These are phyloP conservation scores for Sarcodon aspratus DNA, from an alignment of 768 basidiomycete genomes.

Conservation along the genomic window DNA sequence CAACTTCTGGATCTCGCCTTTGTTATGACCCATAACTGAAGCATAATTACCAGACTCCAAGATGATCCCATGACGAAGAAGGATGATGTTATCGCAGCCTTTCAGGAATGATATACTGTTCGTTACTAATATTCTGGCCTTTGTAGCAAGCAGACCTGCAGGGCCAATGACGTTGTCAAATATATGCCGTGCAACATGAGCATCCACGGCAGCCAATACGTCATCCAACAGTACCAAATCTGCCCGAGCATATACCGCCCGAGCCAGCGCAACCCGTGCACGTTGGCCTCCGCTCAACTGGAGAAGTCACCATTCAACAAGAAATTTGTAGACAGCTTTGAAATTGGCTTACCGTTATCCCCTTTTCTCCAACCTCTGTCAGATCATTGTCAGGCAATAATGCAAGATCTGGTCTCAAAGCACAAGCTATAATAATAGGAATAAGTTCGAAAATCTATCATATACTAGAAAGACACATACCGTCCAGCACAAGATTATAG, in stretches of 20 bases:
- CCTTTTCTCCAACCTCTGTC: constrained; percentile 82
- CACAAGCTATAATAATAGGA: constrained; percentile 50
- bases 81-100: constrained; percentile 64
- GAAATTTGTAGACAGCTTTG: background rate
- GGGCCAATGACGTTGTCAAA: constrained; percentile 87
- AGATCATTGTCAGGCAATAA: constrained; percentile 74
- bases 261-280: constrained; percentile 73
- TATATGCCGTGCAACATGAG: constrained; percentile 81
- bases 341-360: constrained; percentile 19
- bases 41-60: constrained; percentile 64
- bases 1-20: constrained; percentile 63
- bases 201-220: constrained; percentile 76
- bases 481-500: constrained; percentile 75
- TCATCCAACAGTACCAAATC: constrained; percentile 77
- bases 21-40: constrained; percentile 43
- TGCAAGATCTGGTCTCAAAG: constrained; percentile 69
- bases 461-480: constrained; percentile 19
- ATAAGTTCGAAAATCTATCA: background rate
- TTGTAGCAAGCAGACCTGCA: constrained; percentile 66
- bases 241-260: constrained; percentile 85
- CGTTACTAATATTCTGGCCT: constrained; percentile 79
- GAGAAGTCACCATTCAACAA: background rate
- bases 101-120: constrained; percentile 79
- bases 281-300: constrained; percentile 79
- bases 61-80: constrained; percentile 74